Evolutionary conservation across 78 protist genomes (phyloP).

Genomic region (Protostelium mycophagum): DNA sequence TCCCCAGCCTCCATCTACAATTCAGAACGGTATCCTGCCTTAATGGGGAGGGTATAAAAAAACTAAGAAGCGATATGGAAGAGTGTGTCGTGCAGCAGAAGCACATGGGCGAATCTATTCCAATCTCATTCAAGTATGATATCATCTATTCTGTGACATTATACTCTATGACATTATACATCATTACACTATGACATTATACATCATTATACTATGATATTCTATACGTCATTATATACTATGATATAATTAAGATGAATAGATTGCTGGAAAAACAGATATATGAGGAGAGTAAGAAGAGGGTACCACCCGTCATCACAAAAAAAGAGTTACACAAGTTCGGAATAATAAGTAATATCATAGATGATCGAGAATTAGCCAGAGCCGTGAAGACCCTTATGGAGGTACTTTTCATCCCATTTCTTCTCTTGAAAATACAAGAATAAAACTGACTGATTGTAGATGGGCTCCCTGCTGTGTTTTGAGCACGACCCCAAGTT

Average conservation of each 20-base stretch:
- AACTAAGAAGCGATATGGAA: conserved; percentile 12
- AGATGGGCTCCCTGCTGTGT: conserved; percentile 15
- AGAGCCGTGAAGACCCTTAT: conserved; percentile 9
- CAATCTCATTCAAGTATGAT: not conserved
- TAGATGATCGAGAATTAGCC: conserved; percentile 22
- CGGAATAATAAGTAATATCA: conserved; percentile 15
- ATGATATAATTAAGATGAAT: no score
- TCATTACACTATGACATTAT: no score
- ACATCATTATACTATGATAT: no score
- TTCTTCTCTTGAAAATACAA: not conserved
- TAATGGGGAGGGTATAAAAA: conserved; percentile 13
- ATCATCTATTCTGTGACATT: conserved; percentile 11
- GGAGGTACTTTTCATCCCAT: not conserved
- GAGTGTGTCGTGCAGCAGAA: conserved; percentile 4
- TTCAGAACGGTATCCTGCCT: conserved; percentile 7
- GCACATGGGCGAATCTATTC: not conserved
- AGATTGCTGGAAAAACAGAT: conserved; percentile 34
- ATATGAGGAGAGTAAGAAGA: conserved; percentile 33
- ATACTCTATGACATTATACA: not conserved
- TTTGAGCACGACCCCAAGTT: conserved; percentile 22
- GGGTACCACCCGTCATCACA: conserved; percentile 42
- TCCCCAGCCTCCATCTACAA: not conserved
- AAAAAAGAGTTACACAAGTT: conserved; percentile 15
- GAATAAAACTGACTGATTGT: not conserved
- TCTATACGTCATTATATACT: no score